Evolutionary conservation across 768 basidiomycete species (phyloP).

Genomic region (Cubamyces sp.): DNA sequence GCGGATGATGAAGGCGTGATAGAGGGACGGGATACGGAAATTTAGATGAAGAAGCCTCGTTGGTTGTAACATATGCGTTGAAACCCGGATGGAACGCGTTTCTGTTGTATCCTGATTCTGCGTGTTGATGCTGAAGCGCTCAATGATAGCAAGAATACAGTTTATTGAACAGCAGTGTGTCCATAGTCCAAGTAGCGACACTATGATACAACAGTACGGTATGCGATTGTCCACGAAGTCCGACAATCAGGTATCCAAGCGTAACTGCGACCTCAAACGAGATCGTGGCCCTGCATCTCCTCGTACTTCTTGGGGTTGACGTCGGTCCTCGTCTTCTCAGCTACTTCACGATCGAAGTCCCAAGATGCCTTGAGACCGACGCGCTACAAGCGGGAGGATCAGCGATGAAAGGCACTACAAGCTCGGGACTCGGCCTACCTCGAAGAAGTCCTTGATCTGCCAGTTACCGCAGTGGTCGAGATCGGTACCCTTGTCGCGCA

Average conservation of each 20-base stretch:
- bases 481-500: slow-evolving; percentile 32
- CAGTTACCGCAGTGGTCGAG: slow-evolving; percentile 28
- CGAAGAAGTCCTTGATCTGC: slow-evolving; percentile 36
- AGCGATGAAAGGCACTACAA: neutral
- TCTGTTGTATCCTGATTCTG: too few species aligned
- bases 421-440: slow-evolving; percentile 16
- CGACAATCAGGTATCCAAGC: too few species aligned
- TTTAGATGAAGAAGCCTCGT: neutral
- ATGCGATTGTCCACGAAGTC: too few species aligned
- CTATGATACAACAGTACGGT: too few species aligned
- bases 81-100: neutral
- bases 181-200: too few species aligned
- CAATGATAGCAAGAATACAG: too few species aligned
- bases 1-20: too few species aligned
- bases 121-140: too few species aligned
- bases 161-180: too few species aligned
- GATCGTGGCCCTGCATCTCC: slow-evolving; percentile 25
- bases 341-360: slow-evolving; percentile 28
- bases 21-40: slow-evolving; percentile 2
- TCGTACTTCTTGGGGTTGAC: slow-evolving; percentile 34
- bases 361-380: slow-evolving; percentile 29
- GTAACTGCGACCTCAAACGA: slow-evolving; percentile 17
- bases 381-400: slow-evolving; percentile 12
- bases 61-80: neutral
- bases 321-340: slow-evolving; percentile 23